Conservation (phyloP, 805 yeast genomes). For the Saturnispora besseyi region DNA sequence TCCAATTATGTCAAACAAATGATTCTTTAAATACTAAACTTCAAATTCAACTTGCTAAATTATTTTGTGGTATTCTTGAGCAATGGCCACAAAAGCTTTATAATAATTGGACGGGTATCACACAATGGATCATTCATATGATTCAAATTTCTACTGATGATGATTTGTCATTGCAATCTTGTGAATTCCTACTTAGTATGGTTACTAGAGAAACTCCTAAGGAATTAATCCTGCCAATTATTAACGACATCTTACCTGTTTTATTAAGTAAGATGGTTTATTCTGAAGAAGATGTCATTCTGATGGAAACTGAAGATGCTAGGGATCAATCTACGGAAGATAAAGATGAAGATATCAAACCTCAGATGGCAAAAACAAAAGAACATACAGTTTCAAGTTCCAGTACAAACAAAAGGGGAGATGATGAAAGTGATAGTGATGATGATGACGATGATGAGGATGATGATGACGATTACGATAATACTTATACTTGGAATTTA, state of each 20-base stretch:
- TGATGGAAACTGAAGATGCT: slow-evolving; percentile 55
- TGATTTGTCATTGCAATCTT: slow-evolving; percentile 80
- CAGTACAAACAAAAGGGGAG: slow-evolving; percentile 14
- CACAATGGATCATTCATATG: slow-evolving; percentile 74
- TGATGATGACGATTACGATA: slow-evolving; percentile 62
- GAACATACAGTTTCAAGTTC: slow-evolving; percentile 24
- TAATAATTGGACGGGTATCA: slow-evolving; percentile 80
- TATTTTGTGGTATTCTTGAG: slow-evolving; percentile 65
- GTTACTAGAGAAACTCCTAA: slow-evolving; percentile 54
- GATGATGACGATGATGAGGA: slow-evolving; percentile 61
- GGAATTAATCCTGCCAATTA: slow-evolving; percentile 47
- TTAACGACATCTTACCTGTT: slow-evolving; percentile 64
- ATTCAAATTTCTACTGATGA: slow-evolving; percentile 36
- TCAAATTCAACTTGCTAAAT: slow-evolving; percentile 65
- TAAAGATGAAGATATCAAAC: slow-evolving; percentile 79
- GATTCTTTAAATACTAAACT: slow-evolving; percentile 48
- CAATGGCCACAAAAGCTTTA: slow-evolving; percentile 69
- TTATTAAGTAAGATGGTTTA: slow-evolving; percentile 78
- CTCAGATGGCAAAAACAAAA: slow-evolving; percentile 64
- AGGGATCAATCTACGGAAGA: slow-evolving; percentile 77
- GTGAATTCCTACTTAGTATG: slow-evolving; percentile 78
- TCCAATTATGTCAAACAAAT: slow-evolving; percentile 45
- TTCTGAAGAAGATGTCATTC: slow-evolving; percentile 67
- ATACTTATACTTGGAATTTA: slow-evolving; percentile 75
- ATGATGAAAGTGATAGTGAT: neutral